These are phyloP conservation scores for Aspergillus sp. DNA, from an alignment of 2,329 filamentous ascomycete species.

Conservation along the genomic window DNA sequence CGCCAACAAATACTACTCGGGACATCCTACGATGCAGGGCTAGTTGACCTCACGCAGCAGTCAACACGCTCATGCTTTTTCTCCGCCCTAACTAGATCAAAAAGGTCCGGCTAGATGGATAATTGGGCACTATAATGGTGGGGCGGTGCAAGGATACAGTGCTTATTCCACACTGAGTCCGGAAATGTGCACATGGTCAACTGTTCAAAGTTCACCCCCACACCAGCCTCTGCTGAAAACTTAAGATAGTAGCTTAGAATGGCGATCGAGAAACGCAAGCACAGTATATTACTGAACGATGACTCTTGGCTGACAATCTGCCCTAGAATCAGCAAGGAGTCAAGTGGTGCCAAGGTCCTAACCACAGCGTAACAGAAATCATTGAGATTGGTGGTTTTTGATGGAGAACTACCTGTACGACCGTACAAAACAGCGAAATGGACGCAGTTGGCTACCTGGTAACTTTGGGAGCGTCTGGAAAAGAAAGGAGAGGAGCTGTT, in stretches of 20 bases:
- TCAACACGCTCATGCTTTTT: slow-evolving; percentile 5
- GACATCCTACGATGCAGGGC: too few species aligned
- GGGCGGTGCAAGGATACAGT: slow-evolving; percentile 28
- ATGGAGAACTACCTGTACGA: background rate
- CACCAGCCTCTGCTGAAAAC: background rate
- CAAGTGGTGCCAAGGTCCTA: background rate
- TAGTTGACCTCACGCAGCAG: too few species aligned
- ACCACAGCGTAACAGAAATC: background rate
- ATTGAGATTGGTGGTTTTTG: background rate
- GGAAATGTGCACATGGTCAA: slow-evolving; percentile 8
- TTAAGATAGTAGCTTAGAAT: background rate
- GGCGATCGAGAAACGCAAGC: slow-evolving; percentile 1
- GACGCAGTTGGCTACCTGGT: too few species aligned
- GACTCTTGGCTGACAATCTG: slow-evolving; percentile 3
- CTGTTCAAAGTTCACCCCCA: background rate
- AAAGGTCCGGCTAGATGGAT: slow-evolving; percentile 19
- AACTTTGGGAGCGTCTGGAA: too few species aligned
- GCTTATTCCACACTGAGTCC: slow-evolving; percentile 25
- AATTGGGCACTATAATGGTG: slow-evolving; percentile 22
- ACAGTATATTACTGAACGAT: background rate
- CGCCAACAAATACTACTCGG: background rate
- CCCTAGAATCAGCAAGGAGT: slow-evolving; percentile 2
- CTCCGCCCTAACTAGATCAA: slow-evolving; percentile 10
- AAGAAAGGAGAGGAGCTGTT: background rate
- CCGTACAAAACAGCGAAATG: background rate